Evolutionary conservation across 441 rosid genomes (phyloP), one percentile per base, ranked within the genome.

Genomic region (Euphorbia celastroides): DNA sequence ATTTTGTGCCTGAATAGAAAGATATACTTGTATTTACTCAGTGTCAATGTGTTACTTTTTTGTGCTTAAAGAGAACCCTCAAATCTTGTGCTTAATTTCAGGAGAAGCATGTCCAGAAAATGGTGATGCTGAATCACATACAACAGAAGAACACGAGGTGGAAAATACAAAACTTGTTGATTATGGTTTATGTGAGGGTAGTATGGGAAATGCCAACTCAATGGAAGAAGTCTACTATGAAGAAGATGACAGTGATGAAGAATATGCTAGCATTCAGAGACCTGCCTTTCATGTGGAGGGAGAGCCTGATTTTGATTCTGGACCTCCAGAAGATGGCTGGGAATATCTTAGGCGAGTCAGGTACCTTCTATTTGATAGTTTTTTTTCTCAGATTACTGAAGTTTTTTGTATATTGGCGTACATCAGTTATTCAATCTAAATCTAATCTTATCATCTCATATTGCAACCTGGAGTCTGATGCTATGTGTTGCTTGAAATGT

Each of bases 281-380:
- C 98, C 97, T 56, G 95, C 96, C 42, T 88, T 93, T 76, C 66
- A 57, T 28, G 90, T 93, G 14, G 81, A 90, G 69, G 97, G 96
- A 76, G 90, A 90, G 62, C 98, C 98, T 31, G 78, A 93, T 82
- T 93, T 93, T 52, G 84, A 85, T 65, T 81, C 91, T 65, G 94
- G 98, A 68, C 92, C 93, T 65, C 94, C 94, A 63, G 92, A 88
- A 81, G 97, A 93, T 81, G 98, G 96, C 70, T 73, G 87, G 51
- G 97, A 88, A 75, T 90, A 80, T 75, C 81, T 88, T 60, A 79
- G 97, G 79, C 89, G 91, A 77, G 97, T 90, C 77, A 88, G 96
- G 96, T 93, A 80, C 64, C 7, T 48, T 66, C 58, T 64, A 32
- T 13, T 28, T 65, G 14, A 54, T 59, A 5, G 19, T 4, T 27